phyloP scores from a whole-genome alignment of 306 rosid species.

The Fragaria vesca region DNA sequence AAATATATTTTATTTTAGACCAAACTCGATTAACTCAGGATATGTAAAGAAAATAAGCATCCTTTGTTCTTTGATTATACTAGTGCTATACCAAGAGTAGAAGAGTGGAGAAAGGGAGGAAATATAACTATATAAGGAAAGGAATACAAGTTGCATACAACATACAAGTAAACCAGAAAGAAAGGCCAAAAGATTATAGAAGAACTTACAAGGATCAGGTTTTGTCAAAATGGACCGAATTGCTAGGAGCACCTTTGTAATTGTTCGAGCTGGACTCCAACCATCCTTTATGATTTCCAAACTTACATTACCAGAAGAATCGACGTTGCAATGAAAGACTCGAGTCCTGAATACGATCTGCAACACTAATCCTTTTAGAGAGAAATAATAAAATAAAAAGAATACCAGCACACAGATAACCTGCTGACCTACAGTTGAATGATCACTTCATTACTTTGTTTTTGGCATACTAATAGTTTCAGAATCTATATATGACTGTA shows the following conservation, averaged over 20 bases:
- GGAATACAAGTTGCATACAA: conserved; percentile 1
- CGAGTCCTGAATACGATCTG: conserved; percentile 89
- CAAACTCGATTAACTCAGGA: not conserved
- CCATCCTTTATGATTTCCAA: conserved; percentile 72
- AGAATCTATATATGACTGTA: not conserved
- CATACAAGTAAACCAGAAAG: not conserved
- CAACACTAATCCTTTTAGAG: conserved; percentile 21
- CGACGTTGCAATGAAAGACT: conserved; percentile 87
- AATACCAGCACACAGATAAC: not conserved
- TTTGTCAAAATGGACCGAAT: conserved; percentile 61
- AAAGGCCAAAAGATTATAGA: conserved; percentile 7
- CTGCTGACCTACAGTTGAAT: not conserved
- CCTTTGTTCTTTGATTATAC: not conserved
- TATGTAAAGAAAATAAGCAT: not conserved
- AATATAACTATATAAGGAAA: not conserved
- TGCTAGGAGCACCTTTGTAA: conserved; percentile 71
- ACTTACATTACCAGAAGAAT: conserved; percentile 54
- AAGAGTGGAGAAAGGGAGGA: not conserved
- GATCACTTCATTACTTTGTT: not conserved
- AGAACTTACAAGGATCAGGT: conserved; percentile 78
- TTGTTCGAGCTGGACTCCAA: conserved; percentile 96
- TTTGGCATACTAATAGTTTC: not conserved
- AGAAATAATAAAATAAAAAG: not conserved
- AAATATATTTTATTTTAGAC: not conserved
- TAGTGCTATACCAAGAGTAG: not conserved